Base-by-base conservation (phyloP, 2,329 filamentous ascomycete genomes). In the Teratosphaeria pseudoeucalypti region DNA sequence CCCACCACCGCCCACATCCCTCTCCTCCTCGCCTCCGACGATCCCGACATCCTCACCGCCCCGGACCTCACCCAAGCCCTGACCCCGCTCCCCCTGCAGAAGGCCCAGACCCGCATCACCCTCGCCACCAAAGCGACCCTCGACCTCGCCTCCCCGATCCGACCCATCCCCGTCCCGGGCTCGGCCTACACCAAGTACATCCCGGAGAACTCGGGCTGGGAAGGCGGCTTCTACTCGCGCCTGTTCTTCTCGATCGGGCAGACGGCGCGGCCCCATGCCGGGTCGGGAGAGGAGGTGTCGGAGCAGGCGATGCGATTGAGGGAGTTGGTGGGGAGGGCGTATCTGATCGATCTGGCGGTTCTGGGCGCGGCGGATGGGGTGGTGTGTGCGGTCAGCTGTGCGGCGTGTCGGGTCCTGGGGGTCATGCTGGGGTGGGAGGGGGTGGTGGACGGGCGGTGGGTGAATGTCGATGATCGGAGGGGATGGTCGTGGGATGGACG, bases 401-500 rank as follows among this genome's bases (percentile, higher is more conserved):
- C 75, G 16, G 77, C 72, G 3, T 95, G 90, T 71, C 81, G 89
- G 26, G 68, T 95, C 57, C 71, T 95, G 62, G 90, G 83, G 2
- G 89, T 95, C 49, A 91, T 95, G 86, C 85, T 94, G 84, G 90
- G 90, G 0, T 92, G 89, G 88, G 86, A 92, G 43, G 79, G 78
- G 34, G 79, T 90, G 62, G 77, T 77, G 37, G 72, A 79, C 19
- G 80, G 78, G 1, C 78, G 79, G 53, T 95, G 90, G 88, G 79
- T 84, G 60, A 95, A 95, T 73, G 82, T 95, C n/a, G 89, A 92
- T 71, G 87, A 86, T 1, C 80, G 80, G 0, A 63, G 71, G 58
- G 54, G 54, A 4, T 74, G 72, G 72, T 68, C 64, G 34, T 74
- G 71, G 71, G 66, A 73, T 62, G 71, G 71, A 3, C 14, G 53